Evolutionary conservation across 2,329 filamentous ascomycete species (phyloP).

Genomic region (Celoporthe dispersa): DNA sequence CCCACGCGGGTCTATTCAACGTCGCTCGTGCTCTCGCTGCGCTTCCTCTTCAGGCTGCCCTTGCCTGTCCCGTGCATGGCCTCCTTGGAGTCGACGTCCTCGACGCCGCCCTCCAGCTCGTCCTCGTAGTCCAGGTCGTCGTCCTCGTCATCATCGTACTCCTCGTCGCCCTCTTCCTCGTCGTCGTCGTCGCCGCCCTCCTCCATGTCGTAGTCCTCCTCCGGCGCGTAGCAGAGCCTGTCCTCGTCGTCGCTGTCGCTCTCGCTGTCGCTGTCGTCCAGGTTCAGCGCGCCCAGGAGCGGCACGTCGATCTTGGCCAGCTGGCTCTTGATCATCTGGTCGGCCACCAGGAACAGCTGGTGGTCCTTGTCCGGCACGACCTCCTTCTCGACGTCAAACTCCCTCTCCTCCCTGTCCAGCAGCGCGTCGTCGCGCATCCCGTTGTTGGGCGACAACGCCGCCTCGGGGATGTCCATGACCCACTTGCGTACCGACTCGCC

Average conservation of each 20-base stretch:
- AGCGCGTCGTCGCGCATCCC: conserved; percentile 34
- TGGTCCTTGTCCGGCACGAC: conserved; percentile 46
- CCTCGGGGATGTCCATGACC: conserved; percentile 47
- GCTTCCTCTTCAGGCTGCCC: conserved; percentile 29
- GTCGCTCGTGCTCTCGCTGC: conserved; percentile 25
- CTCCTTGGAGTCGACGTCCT: conserved; percentile 33
- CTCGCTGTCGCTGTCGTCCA: conserved; percentile 48
- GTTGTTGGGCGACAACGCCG: conserved; percentile 39
- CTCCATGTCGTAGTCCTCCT: conserved; percentile 34
- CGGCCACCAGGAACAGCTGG: conserved; percentile 49
- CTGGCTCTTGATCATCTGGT: conserved; percentile 54
- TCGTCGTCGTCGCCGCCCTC: conserved; percentile 35
- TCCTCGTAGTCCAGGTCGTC: conserved; percentile 37
- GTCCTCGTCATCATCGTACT: conserved; percentile 33
- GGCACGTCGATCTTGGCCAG: conserved; percentile 51
- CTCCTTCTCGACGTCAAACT: conserved; percentile 48
- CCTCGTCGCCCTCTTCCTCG: conserved; percentile 21
- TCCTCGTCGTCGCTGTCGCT: conserved; percentile 45
- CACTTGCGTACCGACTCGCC: conserved; percentile 49
- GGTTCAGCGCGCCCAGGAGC: conserved; percentile 48
- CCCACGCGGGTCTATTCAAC: conserved; percentile 16
- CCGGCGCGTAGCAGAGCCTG: conserved; percentile 35
- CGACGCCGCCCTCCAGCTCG: conserved; percentile 35
- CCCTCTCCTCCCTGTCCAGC: conserved; percentile 44
- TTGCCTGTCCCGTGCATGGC: conserved; percentile 32